These are phyloP conservation scores for Buddleja alternifolia DNA, from an alignment of 257 asterid species.

Conservation along the genomic window DNA sequence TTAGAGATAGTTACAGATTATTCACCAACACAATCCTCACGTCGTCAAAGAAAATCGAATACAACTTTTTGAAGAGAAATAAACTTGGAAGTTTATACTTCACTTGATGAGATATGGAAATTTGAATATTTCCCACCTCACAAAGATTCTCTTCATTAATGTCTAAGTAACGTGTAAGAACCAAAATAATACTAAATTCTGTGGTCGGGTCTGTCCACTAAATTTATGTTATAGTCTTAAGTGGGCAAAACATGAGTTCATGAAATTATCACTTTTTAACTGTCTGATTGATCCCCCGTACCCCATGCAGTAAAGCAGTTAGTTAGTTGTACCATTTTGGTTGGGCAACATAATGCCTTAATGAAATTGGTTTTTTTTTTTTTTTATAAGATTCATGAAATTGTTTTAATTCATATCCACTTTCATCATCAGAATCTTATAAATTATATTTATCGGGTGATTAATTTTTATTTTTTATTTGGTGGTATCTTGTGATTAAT, in stretches of 20 bases:
- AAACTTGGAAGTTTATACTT: too few relatives aligned
- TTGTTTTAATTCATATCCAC: too few relatives aligned
- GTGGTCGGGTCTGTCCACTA: neutral
- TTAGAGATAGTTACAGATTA: too few relatives aligned
- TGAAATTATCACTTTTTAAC: slow-evolving; percentile 27
- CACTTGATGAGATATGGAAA: too few relatives aligned
- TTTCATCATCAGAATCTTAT: too few relatives aligned
- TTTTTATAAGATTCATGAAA: too few relatives aligned
- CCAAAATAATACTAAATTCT: slow-evolving; percentile 9
- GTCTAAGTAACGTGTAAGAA: slow-evolving; percentile 17
- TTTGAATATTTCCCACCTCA: too few relatives aligned
- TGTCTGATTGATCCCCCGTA: slow-evolving; percentile 27
- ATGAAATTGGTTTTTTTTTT: neutral
- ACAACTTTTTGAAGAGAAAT: too few relatives aligned
- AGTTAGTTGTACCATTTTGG: slow-evolving; percentile 27
- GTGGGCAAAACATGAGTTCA: slow-evolving; percentile 8
- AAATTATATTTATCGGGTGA: too few relatives aligned
- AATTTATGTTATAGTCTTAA: neutral
- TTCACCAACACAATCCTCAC: neutral
- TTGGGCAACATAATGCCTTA: slow-evolving; percentile 6
- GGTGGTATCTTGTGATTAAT: too few relatives aligned
- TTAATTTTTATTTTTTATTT: too few relatives aligned
- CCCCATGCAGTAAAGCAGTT: slow-evolving; percentile 18
- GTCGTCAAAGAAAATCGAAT: neutral
- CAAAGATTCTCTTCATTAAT: neutral